Percentiles rank a stretch among this genome's conserved stretches.
phyloP scores from a whole-genome alignment of 768 basidiomycete species.

The Epithele typhae region DNA sequence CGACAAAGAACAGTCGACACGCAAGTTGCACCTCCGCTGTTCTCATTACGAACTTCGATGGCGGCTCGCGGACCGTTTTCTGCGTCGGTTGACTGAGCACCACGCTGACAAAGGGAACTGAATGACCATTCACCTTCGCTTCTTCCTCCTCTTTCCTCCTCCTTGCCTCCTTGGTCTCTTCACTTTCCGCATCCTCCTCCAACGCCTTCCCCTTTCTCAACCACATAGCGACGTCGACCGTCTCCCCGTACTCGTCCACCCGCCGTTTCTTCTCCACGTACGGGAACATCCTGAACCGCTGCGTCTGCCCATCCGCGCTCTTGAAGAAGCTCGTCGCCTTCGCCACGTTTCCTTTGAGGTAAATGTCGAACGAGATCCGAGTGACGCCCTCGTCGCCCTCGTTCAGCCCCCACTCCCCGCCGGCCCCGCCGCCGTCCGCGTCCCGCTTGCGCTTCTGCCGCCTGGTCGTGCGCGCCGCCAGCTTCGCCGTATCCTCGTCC shows the following conservation, averaged over 20 bases:
- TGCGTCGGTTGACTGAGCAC: slow-evolving; percentile 28
- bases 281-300: slow-evolving; percentile 95
- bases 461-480: slow-evolving; percentile 6
- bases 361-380: slow-evolving; percentile 91
- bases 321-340: slow-evolving; percentile 88
- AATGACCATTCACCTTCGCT: slow-evolving; percentile 51
- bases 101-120: not conserved
- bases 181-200: slow-evolving; percentile 84
- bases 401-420: slow-evolving; percentile 56
- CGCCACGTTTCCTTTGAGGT: slow-evolving; percentile 92
- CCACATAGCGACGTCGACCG: slow-evolving; percentile 95
- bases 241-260: slow-evolving; percentile 96
- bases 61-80: slow-evolving; percentile 78
- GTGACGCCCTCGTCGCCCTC: slow-evolving; percentile 75
- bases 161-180: slow-evolving; percentile 71
- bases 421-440: slow-evolving; percentile 41
- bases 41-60: slow-evolving; percentile 85
- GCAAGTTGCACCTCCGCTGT: slow-evolving; percentile 74
- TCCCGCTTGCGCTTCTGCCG: slow-evolving; percentile 39
- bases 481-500: slow-evolving; percentile 30
- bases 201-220: slow-evolving; percentile 85
- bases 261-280: slow-evolving; percentile 89
- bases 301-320: slow-evolving; percentile 60
- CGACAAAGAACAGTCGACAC: slow-evolving; percentile 86
- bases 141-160: slow-evolving; percentile 75